phyloP scores from a whole-genome alignment of 805 yeast species.

The Metschnikowia proteae region DNA sequence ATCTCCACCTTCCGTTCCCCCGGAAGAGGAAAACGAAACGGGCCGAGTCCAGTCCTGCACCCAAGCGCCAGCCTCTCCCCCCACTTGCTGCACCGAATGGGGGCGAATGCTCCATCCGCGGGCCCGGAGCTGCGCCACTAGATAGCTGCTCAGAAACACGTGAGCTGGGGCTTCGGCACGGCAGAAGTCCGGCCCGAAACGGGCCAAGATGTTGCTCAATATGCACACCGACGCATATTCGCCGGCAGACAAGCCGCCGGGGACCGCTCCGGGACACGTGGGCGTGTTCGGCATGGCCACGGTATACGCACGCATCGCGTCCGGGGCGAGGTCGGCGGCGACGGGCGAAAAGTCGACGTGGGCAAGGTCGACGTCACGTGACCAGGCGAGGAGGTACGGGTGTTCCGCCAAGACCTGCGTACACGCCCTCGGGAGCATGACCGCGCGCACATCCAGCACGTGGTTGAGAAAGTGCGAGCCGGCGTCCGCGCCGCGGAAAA shows the following conservation, averaged over 20 bases:
- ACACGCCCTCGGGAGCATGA: constrained; percentile 7
- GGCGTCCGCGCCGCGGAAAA: neutral
- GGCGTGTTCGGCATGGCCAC: constrained; percentile 2
- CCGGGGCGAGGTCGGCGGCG: neutral
- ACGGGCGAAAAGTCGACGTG: constrained; percentile 3
- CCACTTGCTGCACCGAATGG: neutral
- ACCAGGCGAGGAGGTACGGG: constrained; percentile 9
- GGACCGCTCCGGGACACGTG: neutral
- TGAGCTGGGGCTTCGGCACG: neutral
- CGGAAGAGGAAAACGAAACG: neutral
- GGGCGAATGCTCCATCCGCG: neutral
- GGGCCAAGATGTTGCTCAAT: neutral
- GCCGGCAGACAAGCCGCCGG: neutral
- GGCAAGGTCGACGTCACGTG: constrained; percentile 7
- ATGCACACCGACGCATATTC: constrained; percentile 2
- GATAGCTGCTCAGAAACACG: constrained; percentile 5
- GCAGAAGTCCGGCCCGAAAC: neutral
- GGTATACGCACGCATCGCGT: neutral
- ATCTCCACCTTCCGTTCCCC: too few species aligned
- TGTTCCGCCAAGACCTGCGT: neutral
- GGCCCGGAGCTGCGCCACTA: neutral
- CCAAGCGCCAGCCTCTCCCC: neutral
- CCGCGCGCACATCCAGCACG: constrained; percentile 8
- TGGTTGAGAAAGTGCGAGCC: constrained; percentile 6
- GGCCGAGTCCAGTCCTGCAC: neutral